phyloP scores from a whole-genome alignment of 1,139 yeast species.

The Yamadazyma sp. region DNA sequence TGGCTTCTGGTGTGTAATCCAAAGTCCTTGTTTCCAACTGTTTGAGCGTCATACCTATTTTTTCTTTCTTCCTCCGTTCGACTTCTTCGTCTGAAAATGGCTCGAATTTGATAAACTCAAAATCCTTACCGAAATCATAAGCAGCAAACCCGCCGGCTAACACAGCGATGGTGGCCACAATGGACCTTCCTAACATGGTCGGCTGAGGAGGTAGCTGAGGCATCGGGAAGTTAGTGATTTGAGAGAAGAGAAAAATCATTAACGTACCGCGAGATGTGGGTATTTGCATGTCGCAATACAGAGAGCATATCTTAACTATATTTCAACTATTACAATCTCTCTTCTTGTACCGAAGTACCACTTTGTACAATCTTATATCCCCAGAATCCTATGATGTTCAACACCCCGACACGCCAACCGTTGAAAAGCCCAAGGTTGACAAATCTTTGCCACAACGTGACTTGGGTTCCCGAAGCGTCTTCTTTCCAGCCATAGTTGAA shows the following conservation, averaged over 20 bases:
- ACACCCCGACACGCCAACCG: conserved; percentile 88
- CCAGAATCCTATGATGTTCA: conserved; percentile 82
- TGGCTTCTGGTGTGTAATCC: conserved; percentile 48
- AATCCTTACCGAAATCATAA: conserved; percentile 39
- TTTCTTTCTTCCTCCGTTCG: conserved; percentile 36
- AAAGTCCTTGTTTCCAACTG: conserved; percentile 38
- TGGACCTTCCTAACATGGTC: conserved; percentile 31
- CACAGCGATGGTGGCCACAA: conserved; percentile 41
- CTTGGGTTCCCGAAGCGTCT: conserved; percentile 8
- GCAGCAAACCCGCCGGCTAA: conserved; percentile 33
- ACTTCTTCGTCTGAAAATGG: conserved; percentile 44
- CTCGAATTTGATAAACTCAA: conserved; percentile 38
- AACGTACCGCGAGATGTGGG: background rate
- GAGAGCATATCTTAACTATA: background rate
- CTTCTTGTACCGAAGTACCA: conserved; percentile 45
- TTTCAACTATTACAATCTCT: conserved; percentile 22
- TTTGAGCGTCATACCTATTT: conserved; percentile 30
- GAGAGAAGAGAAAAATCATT: background rate
- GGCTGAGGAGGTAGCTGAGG: conserved; percentile 27
- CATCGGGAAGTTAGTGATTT: background rate
- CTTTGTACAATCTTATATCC: conserved; percentile 67
- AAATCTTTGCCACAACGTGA: conserved; percentile 18
- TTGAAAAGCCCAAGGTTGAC: conserved; percentile 57
- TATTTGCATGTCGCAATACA: conserved; percentile 1
- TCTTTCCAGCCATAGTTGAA: conserved; percentile 28